Conservation (phyloP, 179 eudicot genomes). For the Patellifolia procumbens region DNA sequence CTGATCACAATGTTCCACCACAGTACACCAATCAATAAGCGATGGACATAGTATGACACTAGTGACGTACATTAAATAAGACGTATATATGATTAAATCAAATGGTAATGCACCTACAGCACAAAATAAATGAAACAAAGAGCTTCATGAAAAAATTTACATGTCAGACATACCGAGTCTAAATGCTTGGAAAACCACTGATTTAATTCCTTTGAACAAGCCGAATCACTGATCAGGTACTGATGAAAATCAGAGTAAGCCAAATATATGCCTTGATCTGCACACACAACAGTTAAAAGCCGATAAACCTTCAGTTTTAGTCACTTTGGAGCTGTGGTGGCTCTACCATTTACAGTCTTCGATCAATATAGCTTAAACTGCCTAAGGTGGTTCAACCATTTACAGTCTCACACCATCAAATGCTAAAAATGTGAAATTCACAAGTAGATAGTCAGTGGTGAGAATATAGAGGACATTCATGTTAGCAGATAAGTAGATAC, state of each 20-base stretch:
- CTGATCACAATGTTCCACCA: slow-evolving; percentile 38
- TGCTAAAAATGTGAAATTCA: not conserved
- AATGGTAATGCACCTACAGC: not conserved
- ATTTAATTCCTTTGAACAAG: slow-evolving; percentile 81
- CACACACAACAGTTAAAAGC: slow-evolving; percentile 31
- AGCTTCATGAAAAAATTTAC: not conserved
- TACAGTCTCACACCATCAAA: not conserved
- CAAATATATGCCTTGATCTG: slow-evolving; percentile 89
- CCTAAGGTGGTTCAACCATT: not conserved
- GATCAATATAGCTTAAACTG: not conserved
- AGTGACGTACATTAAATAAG: not conserved
- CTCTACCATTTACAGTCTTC: too few relatives aligned
- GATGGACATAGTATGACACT: not conserved
- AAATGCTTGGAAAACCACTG: slow-evolving; percentile 94
- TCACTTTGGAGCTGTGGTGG: slow-evolving; percentile 8
- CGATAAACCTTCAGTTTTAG: slow-evolving; percentile 5
- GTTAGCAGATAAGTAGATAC: too few relatives aligned
- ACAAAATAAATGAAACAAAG: not conserved
- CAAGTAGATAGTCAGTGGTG: not conserved
- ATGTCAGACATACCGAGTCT: slow-evolving; percentile 68
- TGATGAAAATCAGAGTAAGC: slow-evolving; percentile 92
- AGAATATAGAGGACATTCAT: not conserved
- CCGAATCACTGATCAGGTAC: slow-evolving; percentile 73
- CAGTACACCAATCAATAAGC: slow-evolving; percentile 5
- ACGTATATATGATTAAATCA: not conserved